A percentile compares a stretch with the other conserved stretches of the same genome.
Evolutionary conservation across 441 rosid species (phyloP).

Genomic region (Isatis lusitanica): DNA sequence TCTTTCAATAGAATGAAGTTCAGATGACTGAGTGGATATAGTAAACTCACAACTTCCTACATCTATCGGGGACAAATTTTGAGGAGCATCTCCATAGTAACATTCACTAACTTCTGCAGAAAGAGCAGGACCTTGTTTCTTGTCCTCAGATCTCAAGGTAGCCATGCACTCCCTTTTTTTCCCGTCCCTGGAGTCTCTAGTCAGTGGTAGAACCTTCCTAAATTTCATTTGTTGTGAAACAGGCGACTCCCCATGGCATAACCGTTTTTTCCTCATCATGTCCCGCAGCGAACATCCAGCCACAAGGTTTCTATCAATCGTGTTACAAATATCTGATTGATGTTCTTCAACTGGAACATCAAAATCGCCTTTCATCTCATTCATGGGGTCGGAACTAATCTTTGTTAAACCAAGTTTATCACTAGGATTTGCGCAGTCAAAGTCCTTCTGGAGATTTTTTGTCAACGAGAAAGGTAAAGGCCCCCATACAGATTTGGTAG

Average conservation of each 20-base stretch:
- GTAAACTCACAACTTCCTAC: conserved; percentile 36
- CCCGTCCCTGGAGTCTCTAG: conserved; percentile 28
- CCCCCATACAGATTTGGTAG: conserved; percentile 64
- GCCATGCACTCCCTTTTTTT: conserved; percentile 20
- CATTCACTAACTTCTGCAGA: conserved; percentile 34
- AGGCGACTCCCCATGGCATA: conserved; percentile 45
- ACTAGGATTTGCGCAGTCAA: conserved; percentile 34
- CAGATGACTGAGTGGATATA: conserved; percentile 26
- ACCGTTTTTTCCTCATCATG: conserved; percentile 85
- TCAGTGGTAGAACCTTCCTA: conserved; percentile 39
- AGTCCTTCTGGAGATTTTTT: conserved; percentile 41
- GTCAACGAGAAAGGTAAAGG: conserved; percentile 56
- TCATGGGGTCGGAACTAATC: conserved; percentile 35
- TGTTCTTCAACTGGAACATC: conserved; percentile 36
- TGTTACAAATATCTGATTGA: conserved; percentile 39
- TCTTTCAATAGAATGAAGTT: conserved; percentile 32
- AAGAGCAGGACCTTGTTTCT: conserved; percentile 44
- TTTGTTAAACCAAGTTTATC: conserved; percentile 41
- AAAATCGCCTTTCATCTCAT: conserved; percentile 38
- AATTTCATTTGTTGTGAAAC: conserved; percentile 42
- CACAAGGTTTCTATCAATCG: conserved; percentile 36
- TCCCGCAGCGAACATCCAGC: conserved; percentile 75
- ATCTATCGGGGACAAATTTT: conserved; percentile 25
- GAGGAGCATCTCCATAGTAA: conserved; percentile 34
- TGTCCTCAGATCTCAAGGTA: conserved; percentile 28